Percentiles rank a stretch among this genome's conserved stretches.
phyloP scores from a whole-genome alignment of 1,139 yeast species.

The Magnusiomyces fungicola region DNA sequence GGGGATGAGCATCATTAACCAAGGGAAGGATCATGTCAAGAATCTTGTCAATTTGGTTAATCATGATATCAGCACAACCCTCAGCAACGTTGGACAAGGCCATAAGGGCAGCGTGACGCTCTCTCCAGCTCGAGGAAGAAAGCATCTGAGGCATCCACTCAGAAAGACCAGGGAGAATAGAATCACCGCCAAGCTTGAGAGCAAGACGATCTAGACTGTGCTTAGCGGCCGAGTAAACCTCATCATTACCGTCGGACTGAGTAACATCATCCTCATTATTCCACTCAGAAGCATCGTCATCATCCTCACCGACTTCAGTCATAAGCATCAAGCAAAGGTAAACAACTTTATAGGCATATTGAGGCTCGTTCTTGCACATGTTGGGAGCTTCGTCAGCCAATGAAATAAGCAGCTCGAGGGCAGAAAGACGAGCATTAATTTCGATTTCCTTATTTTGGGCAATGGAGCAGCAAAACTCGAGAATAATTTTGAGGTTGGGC shows the following conservation, averaged over 20 bases:
- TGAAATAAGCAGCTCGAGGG: slow-evolving; percentile 79
- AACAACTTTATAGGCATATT: slow-evolving; percentile 67
- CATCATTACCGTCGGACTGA: slow-evolving; percentile 79
- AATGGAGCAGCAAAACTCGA: slow-evolving; percentile 76
- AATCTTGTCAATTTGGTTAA: slow-evolving; percentile 71
- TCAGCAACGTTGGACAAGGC: slow-evolving; percentile 95
- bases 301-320: slow-evolving; percentile 88
- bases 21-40: slow-evolving; percentile 79
- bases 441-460: slow-evolving; percentile 78
- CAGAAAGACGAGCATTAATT: slow-evolving; percentile 70
- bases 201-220: slow-evolving; percentile 89
- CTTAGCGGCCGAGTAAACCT: slow-evolving; percentile 85
- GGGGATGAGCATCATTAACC: slow-evolving; percentile 73
- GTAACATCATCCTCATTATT: slow-evolving; percentile 72
- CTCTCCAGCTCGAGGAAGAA: slow-evolving; percentile 75
- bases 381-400: slow-evolving; percentile 91
- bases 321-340: slow-evolving; percentile 71
- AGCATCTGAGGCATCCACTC: slow-evolving; percentile 81
- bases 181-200: slow-evolving; percentile 72
- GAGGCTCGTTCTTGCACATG: slow-evolving; percentile 80
- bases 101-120: slow-evolving; percentile 95
- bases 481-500: slow-evolving; percentile 79
- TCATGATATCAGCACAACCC: slow-evolving; percentile 88
- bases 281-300: slow-evolving; percentile 77
- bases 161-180: slow-evolving; percentile 78